These are phyloP conservation scores for Deinandra increscens DNA, from an alignment of 129 eudicot species.

Conservation along the genomic window DNA sequence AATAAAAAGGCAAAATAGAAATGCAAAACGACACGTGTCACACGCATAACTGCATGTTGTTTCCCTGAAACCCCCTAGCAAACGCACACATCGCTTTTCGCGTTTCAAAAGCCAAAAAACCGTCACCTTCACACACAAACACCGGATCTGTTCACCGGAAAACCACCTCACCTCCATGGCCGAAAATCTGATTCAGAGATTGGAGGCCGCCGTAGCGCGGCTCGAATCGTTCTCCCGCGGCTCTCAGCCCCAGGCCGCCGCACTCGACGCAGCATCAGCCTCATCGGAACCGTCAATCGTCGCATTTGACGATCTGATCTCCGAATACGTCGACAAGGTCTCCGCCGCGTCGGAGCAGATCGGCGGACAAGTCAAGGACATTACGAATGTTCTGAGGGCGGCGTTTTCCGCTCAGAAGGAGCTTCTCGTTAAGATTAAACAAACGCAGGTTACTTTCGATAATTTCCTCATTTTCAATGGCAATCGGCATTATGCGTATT, in stretches of 20 bases:
- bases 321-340: conserved; percentile 49
- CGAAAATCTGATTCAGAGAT: conserved; percentile 62
- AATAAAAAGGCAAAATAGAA: not conserved
- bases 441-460: conserved; percentile 53
- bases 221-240: conserved; percentile 67
- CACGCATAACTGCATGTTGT: conserved; percentile 1
- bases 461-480: not conserved
- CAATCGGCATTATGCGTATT: not conserved
- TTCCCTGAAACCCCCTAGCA: conserved; percentile 32
- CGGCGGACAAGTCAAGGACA: conserved; percentile 78
- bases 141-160: conserved; percentile 36
- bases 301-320: conserved; percentile 73
- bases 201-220: conserved; percentile 77
- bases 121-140: conserved; percentile 27
- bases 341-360: conserved; percentile 60
- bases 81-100: conserved; percentile 32
- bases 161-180: conserved; percentile 45
- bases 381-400: conserved; percentile 49
- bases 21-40: conserved; percentile 24
- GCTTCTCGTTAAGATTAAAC: conserved; percentile 74
- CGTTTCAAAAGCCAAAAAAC: conserved; percentile 25
- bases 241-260: conserved; percentile 24
- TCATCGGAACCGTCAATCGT: conserved; percentile 71
- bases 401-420: conserved; percentile 73
- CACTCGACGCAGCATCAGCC: conserved; percentile 46